Percentiles rank a stretch among this genome's conserved stretches.
Conservation (phyloP, 2,329 filamentous ascomycete species). For the Botrytis sinoallii region DNA sequence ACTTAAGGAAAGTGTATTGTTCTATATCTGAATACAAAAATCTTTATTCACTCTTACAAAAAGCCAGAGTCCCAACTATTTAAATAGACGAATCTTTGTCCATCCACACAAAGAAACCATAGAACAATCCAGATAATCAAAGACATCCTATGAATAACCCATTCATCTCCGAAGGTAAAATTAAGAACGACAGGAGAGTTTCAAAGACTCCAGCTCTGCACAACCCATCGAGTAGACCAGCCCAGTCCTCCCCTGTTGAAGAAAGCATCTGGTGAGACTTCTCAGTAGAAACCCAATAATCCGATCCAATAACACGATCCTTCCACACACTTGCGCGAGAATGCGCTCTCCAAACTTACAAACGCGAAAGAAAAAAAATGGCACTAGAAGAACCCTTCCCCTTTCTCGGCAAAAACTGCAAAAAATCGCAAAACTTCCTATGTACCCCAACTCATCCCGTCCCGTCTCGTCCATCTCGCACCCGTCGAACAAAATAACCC, state of each 20-base stretch:
- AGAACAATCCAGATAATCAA: background rate
- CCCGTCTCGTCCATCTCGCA: background rate
- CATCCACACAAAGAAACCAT: background rate
- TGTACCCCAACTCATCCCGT: too few relatives aligned
- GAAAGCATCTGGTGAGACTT: background rate
- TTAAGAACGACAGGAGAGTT: background rate
- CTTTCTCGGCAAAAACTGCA: background rate
- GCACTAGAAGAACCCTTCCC: background rate
- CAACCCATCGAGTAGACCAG: background rate
- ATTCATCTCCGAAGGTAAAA: background rate
- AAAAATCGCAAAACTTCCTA: background rate
- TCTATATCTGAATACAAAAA: background rate
- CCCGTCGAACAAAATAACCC: background rate
- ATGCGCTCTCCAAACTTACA: background rate
- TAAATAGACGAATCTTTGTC: background rate
- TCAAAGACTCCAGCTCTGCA: background rate
- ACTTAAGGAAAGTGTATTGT: background rate
- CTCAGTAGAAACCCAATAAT: background rate
- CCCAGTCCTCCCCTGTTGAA: background rate
- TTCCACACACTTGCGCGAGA: background rate
- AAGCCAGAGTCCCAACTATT: background rate
- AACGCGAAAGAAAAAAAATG: background rate
- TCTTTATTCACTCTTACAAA: background rate
- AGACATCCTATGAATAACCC: background rate
- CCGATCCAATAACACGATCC: background rate